phyloP scores from a whole-genome alignment of 2,329 filamentous ascomycete species.

The Rhexocercosporidium sp. region DNA sequence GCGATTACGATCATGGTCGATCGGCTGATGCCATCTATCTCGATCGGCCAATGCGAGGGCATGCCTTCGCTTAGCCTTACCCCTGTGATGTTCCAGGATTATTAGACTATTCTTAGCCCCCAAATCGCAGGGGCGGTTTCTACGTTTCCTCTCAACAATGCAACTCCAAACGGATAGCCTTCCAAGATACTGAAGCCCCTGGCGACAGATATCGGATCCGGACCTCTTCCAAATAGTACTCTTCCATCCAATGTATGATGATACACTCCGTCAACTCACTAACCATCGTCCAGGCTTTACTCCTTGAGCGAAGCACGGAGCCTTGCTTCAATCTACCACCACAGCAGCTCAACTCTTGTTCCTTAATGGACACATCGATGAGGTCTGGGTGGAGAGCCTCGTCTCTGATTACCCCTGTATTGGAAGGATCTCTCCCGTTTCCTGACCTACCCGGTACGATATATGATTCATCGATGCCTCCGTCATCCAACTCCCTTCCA shows the following conservation, averaged over 20 bases:
- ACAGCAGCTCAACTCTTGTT: constrained; percentile 1
- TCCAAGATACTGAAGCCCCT: background rate
- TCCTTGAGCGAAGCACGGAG: background rate
- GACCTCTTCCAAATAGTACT: background rate
- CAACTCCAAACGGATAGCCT: background rate
- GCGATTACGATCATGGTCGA: no score
- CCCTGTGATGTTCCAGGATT: background rate
- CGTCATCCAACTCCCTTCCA: background rate
- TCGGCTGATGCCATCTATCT: background rate
- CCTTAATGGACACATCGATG: background rate
- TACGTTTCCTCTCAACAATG: background rate
- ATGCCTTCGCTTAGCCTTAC: background rate
- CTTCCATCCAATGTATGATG: background rate
- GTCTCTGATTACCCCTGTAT: background rate
- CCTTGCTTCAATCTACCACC: background rate
- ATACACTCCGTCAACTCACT: constrained; percentile 1
- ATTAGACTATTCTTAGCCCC: background rate
- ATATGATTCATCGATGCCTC: background rate
- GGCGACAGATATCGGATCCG: background rate
- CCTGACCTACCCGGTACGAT: background rate
- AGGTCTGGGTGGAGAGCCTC: no score
- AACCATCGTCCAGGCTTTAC: background rate
- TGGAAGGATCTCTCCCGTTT: background rate
- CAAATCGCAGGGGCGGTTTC: background rate
- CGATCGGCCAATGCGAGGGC: background rate